Evolutionary conservation across 495 filamentous ascomycete genomes (phyloP).

Genomic region (Trichoderma gamsii): DNA sequence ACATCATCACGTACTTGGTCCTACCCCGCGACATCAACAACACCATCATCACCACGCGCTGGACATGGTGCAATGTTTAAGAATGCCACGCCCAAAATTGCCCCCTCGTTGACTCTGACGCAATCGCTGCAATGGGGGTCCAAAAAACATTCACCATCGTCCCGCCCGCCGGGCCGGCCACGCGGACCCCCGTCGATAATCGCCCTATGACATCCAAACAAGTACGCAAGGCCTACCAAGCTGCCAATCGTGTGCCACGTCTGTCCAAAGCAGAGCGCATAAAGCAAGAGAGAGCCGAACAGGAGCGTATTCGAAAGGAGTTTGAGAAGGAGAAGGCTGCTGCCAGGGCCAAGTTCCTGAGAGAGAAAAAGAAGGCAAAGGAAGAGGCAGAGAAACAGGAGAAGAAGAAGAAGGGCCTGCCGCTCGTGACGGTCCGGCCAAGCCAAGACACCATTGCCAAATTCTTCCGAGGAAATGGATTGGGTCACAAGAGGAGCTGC

Average conservation of each 20-base stretch:
- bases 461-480: conserved; percentile 33
- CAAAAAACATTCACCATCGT: conserved; percentile 31
- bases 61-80: not conserved
- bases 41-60: not conserved
- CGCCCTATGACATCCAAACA: conserved; percentile 43
- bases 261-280: conserved; percentile 38
- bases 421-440: conserved; percentile 34
- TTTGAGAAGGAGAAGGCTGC: conserved; percentile 38
- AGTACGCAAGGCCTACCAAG: conserved; percentile 34
- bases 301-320: conserved; percentile 39
- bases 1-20: not conserved
- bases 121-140: conserved; percentile 17
- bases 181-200: conserved; percentile 22
- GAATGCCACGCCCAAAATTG: not conserved
- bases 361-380: conserved; percentile 41
- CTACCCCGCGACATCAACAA: conserved; percentile 7
- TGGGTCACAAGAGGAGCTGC: conserved; percentile 22
- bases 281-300: conserved; percentile 36
- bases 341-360: conserved; percentile 29
- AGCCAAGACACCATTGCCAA: conserved; percentile 40
- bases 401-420: conserved; percentile 36
- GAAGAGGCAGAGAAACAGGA: conserved; percentile 31
- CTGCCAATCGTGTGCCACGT: conserved; percentile 29
- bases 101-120: not conserved
- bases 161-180: conserved; percentile 24